phyloP scores from a whole-genome alignment of 176 grass and related monocot species.

The Alopecurus myosuroides region DNA sequence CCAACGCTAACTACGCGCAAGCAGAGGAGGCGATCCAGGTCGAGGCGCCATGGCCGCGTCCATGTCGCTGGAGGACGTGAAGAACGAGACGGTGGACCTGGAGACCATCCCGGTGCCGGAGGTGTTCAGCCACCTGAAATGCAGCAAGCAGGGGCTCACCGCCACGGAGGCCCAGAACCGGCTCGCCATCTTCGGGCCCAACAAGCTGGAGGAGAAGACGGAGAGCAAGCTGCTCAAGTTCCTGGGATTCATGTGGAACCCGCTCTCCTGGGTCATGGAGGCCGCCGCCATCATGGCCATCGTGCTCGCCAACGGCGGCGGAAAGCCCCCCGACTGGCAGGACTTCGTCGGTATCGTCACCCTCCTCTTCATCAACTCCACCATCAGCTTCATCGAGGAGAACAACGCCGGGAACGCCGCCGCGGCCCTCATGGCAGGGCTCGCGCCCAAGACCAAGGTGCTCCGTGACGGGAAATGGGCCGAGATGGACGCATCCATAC shows the following conservation, averaged over 20 bases:
- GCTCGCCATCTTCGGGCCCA: slow-evolving; percentile 76
- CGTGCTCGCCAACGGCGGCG: slow-evolving; percentile 76
- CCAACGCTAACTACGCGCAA: background rate
- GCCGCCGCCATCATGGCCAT: slow-evolving; percentile 89
- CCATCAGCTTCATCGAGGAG: slow-evolving; percentile 98
- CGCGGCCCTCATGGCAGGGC: slow-evolving; percentile 82
- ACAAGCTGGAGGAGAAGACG: slow-evolving; percentile 93
- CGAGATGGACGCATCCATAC: slow-evolving; percentile 72
- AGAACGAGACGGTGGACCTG: slow-evolving; percentile 84
- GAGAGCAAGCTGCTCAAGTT: slow-evolving; percentile 98
- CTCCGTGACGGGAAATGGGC: slow-evolving; percentile 71
- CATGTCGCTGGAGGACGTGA: slow-evolving; percentile 65
- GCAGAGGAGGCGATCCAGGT: background rate
- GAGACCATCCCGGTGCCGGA: slow-evolving; percentile 80
- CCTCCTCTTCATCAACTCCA: slow-evolving; percentile 96
- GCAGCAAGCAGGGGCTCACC: slow-evolving; percentile 55
- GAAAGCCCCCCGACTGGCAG: slow-evolving; percentile 86
- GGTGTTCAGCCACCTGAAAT: slow-evolving; percentile 86
- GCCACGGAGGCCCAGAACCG: slow-evolving; percentile 48
- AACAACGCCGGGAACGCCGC: slow-evolving; percentile 92
- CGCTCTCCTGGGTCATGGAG: slow-evolving; percentile 97
- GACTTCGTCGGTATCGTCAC: slow-evolving; percentile 85
- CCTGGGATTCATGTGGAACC: slow-evolving; percentile 97
- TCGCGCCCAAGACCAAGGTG: slow-evolving; percentile 89
- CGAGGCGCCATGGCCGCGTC: slow-evolving; percentile 47